phyloP scores from a whole-genome alignment of 2,329 filamentous ascomycete species.

The Trichophyton benhamiae region DNA sequence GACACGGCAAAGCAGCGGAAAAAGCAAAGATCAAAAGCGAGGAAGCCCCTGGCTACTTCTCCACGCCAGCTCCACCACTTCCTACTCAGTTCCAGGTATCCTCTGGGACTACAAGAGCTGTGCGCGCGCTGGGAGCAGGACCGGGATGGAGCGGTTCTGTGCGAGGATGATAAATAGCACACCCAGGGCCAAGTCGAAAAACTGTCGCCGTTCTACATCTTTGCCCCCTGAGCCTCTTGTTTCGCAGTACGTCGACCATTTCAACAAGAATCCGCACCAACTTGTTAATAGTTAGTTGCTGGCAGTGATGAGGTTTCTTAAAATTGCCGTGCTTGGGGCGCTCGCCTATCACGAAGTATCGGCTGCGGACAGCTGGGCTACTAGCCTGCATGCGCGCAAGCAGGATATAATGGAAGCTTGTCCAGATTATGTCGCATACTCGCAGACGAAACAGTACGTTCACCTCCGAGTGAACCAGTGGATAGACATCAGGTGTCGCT shows the following conservation, averaged over 20 bases:
- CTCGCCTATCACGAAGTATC: neutral
- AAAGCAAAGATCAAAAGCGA: neutral
- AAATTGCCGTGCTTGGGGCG: neutral
- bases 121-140: neutral
- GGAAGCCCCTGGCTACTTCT: neutral
- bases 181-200: neutral
- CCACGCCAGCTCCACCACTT: neutral
- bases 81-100: neutral
- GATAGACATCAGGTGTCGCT: neutral
- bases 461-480: neutral
- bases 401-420: slow-evolving; percentile 12
- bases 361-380: neutral
- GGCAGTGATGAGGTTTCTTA: neutral
- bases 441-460: slow-evolving; percentile 15
- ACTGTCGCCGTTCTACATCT: neutral
- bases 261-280: neutral
- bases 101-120: neutral
- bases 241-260: neutral
- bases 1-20: neutral
- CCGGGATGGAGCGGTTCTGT: neutral
- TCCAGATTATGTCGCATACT: slow-evolving; percentile 21
- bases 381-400: neutral
- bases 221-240: neutral
- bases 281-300: neutral
- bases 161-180: neutral